A percentile compares a stretch with the other conserved stretches of the same genome.
phyloP scores from a whole-genome alignment of 768 basidiomycete genomes.

The Mycena polygramma region DNA sequence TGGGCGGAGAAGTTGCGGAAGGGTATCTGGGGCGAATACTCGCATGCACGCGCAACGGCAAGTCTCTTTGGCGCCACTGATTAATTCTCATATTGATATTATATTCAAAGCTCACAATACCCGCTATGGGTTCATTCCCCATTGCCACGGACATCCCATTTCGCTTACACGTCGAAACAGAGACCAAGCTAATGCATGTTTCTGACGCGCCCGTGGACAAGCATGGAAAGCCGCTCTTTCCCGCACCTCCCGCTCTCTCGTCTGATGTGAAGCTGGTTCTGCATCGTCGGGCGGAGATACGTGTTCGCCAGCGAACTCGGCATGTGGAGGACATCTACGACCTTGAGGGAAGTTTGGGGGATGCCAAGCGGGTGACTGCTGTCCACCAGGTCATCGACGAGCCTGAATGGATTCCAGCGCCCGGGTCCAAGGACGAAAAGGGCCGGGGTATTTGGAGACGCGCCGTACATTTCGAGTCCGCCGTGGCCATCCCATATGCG shows the following conservation, averaged over 20 bases:
- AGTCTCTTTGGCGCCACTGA: background rate
- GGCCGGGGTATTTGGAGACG: constrained; percentile 23
- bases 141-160: constrained; percentile 29
- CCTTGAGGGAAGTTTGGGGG: constrained; percentile 24
- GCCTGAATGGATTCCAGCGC: constrained; percentile 29
- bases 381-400: constrained; percentile 12
- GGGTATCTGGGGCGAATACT: constrained; percentile 35
- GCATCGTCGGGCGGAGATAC: constrained; percentile 6
- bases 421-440: constrained; percentile 19
- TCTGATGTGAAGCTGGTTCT: constrained; percentile 26
- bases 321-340: constrained; percentile 12
- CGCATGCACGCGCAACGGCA: constrained; percentile 21
- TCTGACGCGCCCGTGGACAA: constrained; percentile 25
- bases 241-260: constrained; percentile 23
- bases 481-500: constrained; percentile 21
- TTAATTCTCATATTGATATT: background rate
- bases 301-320: background rate
- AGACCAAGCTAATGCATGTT: constrained; percentile 27
- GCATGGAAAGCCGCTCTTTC: constrained; percentile 31
- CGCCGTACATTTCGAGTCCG: constrained; percentile 22
- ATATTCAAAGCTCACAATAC: constrained; percentile 15
- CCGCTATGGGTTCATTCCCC: constrained; percentile 5
- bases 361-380: constrained; percentile 20
- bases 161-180: constrained; percentile 25
- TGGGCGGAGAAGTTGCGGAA: constrained; percentile 21